Base-by-base conservation (phyloP, 257 asterid genomes). In the Coffea canephora region DNA sequence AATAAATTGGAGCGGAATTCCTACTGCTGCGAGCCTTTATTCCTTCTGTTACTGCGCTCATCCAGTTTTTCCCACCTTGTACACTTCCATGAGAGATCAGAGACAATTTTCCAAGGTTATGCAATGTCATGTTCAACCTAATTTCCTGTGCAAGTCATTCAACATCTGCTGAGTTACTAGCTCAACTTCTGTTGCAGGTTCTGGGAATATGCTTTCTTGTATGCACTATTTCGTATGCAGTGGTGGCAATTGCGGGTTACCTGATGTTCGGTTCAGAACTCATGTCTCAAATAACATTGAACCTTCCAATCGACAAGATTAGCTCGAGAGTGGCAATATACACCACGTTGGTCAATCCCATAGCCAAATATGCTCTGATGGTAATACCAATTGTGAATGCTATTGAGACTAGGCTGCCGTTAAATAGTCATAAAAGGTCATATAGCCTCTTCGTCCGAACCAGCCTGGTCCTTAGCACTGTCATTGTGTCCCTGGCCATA, bases 11-110 rank as follows among this genome's bases (percentile, higher is more conserved):
- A 80, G 78, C 19, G 97, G 98, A 54, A 78, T 91, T 36, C 98
- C 98, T 0, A 91, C 92, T 4, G 95, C 97, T 34, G 82, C 90
- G 61, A 95, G 98, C 83, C 83, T 95, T 13, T 92, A 92, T 13
- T 90, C 98, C 23, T 95, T 93, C 77, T 95, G 99, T 70, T 95
- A 93, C 16, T 93, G 99, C 46, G 98, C 97, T 50, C 99, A 95
- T 84, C 99, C 99, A 0, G 97, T 95, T 87, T 95, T 95, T 27
- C 99, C 98, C 0, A 89, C 97, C 1, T 54, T 95, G 21, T 95
- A 95, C 85, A 90, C 91, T 69, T 95, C 99, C n/a, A 95, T 89
- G 99, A 87, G 80, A 21, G 85, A 90, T 82, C 91, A 78, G 27
- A 92, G 82, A 85, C 86, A 93, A 70, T 93, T 95, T 88, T 91